Conservation (phyloP, 768 basidiomycete genomes). For the Stropharia rugosoannulata region DNA sequence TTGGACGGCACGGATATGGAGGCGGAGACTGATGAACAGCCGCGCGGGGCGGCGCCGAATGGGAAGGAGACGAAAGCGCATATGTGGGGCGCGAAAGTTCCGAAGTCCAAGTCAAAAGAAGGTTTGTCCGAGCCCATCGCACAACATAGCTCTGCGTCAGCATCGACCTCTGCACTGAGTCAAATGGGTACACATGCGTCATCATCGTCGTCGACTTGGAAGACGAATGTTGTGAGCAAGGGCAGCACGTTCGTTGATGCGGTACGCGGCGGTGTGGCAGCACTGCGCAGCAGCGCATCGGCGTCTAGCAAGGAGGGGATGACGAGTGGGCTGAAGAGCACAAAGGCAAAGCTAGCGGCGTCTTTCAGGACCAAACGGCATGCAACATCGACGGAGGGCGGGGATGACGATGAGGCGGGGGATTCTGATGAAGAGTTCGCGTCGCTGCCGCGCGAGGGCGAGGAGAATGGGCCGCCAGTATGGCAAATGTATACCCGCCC, state of each 20-base stretch:
- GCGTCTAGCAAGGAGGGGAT: not conserved
- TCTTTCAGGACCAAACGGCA: not conserved
- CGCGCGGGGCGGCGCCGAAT: not conserved
- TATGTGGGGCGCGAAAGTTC: conserved; percentile 5
- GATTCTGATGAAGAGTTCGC: conserved; percentile 20
- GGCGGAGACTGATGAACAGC: not conserved
- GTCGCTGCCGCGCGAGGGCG: conserved; percentile 11
- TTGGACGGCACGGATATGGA: not conserved
- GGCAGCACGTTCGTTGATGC: conserved; percentile 1
- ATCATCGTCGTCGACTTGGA: conserved; percentile 1
- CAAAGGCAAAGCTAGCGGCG: conserved; percentile 1
- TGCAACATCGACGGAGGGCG: not conserved
- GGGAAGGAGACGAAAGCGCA: conserved; percentile 4
- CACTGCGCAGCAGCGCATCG: conserved; percentile 1
- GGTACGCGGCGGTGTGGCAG: conserved; percentile 2
- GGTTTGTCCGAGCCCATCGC: not conserved
- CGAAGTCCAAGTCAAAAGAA: conserved; percentile 6
- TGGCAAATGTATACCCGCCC: conserved; percentile 3
- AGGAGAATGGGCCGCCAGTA: conserved; percentile 2
- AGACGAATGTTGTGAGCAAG: conserved; percentile 4
- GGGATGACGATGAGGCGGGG: conserved; percentile 3
- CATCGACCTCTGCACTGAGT: not conserved
- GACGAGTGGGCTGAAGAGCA: not conserved
- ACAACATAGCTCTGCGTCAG: not conserved
- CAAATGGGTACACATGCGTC: not conserved